These are phyloP conservation scores for Rostrohypoxylon terebratum DNA, from an alignment of 495 filamentous ascomycete genomes.

Conservation along the genomic window DNA sequence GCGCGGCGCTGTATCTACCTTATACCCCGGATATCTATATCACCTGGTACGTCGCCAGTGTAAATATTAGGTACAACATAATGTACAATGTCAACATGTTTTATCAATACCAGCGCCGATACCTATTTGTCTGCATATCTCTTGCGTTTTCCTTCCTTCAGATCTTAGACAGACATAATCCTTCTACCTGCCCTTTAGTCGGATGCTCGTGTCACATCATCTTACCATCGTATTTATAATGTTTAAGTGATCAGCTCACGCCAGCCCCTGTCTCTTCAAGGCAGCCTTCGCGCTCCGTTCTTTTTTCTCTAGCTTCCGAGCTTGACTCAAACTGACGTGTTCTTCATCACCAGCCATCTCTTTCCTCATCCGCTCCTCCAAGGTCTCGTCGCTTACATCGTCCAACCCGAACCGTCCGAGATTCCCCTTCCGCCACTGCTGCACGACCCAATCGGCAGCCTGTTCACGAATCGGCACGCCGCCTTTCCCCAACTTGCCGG, in stretches of 20 bases:
- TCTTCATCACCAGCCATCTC: constrained; percentile 50
- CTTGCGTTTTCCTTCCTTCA: neutral
- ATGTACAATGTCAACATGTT: constrained; percentile 36
- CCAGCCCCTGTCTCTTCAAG: constrained; percentile 43
- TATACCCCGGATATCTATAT: constrained; percentile 47
- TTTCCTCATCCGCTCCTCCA: constrained; percentile 44
- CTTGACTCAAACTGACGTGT: constrained; percentile 58
- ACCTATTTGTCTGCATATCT: neutral
- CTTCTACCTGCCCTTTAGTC: neutral
- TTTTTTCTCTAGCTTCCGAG: constrained; percentile 59
- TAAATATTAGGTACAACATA: constrained; percentile 37
- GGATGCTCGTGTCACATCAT: neutral
- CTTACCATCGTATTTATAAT: neutral
- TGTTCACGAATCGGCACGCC: constrained; percentile 77
- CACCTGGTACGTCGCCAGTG: constrained; percentile 19
- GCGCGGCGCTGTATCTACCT: constrained; percentile 41
- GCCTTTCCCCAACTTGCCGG: constrained; percentile 81
- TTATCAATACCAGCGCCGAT: neutral
- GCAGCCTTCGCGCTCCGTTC: constrained; percentile 51
- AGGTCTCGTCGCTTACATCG: constrained; percentile 71
- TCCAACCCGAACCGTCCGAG: constrained; percentile 86
- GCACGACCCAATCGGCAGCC: constrained; percentile 84
- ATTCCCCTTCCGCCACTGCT: constrained; percentile 82
- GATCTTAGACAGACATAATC: neutral
- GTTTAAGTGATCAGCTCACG: constrained; percentile 8